Base-by-base conservation (phyloP, 1,139 yeast species). In the Suhomyces guaymorum region DNA sequence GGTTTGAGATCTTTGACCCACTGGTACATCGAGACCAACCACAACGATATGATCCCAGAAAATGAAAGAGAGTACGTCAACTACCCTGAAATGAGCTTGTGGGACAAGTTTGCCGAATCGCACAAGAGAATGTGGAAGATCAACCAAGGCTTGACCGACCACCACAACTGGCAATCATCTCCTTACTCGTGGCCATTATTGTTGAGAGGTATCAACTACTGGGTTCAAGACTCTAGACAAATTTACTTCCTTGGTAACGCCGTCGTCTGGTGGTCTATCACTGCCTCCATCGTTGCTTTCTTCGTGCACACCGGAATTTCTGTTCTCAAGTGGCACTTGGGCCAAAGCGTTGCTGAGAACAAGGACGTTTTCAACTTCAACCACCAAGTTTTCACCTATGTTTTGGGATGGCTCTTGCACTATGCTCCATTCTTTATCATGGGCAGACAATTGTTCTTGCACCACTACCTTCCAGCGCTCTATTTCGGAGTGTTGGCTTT, bases 371-470 rank as follows among this genome's bases (percentile, higher is more conserved):
- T 75, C 59, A 78, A 80, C 58, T 90, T 81, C 70, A 88, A 85
- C 53, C 65, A 75, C 38, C 89, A 86, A 52, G 75, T 78, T 26
- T 70, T 84, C 35, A 75, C 79, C 33, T 89, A 78, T 59, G 57
- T 82, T 34, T 57, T 82, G 11, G 98, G 96, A 23, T 92, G 96
- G 94, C 74, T 74, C 23, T 50, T 87, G 42, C 97, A 92, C 61
- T 86, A 81, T 57, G 65, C 75, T 49, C 98, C 98, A 43, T 90
- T 92, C 39, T 90, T 78, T 70, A 69, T 92, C 43, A 90, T 90
- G 97, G 92, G 84, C 18, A 82, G 97, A 63, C 97, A 89, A 65
- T 67, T 92, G 61, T 90, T 90, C 69, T 70, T 92, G 52, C 97
- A 90, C 59, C 97, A 90, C 61, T 90, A 92, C 59, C 69, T 92